These are phyloP conservation scores for Brassica hybrid DNA, from an alignment of 441 rosid species.

Conservation along the genomic window DNA sequence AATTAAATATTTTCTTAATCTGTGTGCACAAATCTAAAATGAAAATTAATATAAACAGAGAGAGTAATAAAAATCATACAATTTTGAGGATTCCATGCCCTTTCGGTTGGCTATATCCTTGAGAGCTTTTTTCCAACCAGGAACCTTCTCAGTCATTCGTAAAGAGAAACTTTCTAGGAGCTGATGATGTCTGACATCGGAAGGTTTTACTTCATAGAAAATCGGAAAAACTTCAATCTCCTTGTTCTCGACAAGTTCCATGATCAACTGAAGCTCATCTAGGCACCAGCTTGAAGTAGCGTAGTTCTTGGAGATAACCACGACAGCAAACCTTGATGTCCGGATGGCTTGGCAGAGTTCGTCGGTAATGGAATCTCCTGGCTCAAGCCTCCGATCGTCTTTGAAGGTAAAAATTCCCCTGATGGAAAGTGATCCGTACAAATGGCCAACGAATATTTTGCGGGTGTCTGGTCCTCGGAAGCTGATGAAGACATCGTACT, in stretches of 20 bases:
- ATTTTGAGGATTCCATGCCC: not conserved
- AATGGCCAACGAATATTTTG: not conserved
- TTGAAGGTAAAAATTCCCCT: not conserved
- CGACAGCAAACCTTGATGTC: not conserved
- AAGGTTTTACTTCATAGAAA: not conserved
- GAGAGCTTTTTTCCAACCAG: not conserved
- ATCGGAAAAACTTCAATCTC: not conserved
- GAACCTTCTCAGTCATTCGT: not conserved
- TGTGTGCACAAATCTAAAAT: too few species aligned
- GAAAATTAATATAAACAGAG: too few species aligned
- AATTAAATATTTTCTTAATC: too few species aligned
- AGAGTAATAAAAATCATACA: not conserved
- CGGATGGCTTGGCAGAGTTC: not conserved
- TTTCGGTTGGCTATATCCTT: not conserved
- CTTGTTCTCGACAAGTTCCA: not conserved
- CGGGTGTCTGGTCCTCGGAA: not conserved
- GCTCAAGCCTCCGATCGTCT: not conserved
- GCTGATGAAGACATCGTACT: not conserved
- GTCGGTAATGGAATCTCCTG: not conserved
- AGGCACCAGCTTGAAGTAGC: not conserved
- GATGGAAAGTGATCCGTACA: not conserved
- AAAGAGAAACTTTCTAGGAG: conserved; percentile 37
- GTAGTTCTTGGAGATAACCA: not conserved
- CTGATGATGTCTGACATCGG: not conserved
- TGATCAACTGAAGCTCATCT: not conserved